These are phyloP conservation scores for Mortierella antarctica DNA, from an alignment of 192 early-diverging fungal genomes.

Conservation along the genomic window DNA sequence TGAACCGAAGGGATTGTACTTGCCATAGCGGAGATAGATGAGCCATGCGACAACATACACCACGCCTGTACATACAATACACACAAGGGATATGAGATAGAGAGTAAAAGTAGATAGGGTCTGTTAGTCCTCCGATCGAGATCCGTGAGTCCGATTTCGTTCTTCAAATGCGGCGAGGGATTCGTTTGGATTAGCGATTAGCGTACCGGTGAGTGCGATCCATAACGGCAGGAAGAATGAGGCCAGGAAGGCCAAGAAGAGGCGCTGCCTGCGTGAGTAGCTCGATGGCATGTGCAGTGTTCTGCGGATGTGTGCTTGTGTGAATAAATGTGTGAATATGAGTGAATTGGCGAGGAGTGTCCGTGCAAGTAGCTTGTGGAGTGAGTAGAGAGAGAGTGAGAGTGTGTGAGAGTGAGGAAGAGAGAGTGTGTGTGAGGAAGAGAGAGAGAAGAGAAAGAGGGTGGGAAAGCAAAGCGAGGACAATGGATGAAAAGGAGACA, in stretches of 20 bases:
- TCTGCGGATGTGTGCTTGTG: background rate
- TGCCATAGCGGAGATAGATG: slow-evolving; percentile 55
- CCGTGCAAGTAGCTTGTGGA: background rate
- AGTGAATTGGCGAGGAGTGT: background rate
- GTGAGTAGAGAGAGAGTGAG: background rate
- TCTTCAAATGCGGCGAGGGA: background rate
- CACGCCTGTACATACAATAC: slow-evolving; percentile 10
- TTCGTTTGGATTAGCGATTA: too few relatives aligned
- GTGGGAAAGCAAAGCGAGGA: background rate
- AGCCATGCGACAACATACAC: slow-evolving; percentile 52
- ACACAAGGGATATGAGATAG: background rate
- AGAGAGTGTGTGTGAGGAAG: background rate
- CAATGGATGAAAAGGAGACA: background rate
- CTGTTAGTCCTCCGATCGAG: too few relatives aligned
- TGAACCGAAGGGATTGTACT: slow-evolving; percentile 5
- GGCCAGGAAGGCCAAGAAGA: slow-evolving; percentile 49
- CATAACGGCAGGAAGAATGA: slow-evolving; percentile 51
- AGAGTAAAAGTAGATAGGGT: background rate
- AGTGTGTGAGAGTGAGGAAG: background rate
- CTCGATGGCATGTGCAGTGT: slow-evolving; percentile 24
- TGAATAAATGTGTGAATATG: background rate
- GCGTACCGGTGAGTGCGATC: slow-evolving; percentile 49
- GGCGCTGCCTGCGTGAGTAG: slow-evolving; percentile 52
- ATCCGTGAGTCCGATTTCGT: too few relatives aligned
- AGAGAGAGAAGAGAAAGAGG: background rate